Percentiles rank a stretch among this genome's conserved stretches.
Evolutionary conservation across 164 flowering plant genomes (phyloP).

Genomic region (Berberis vulgaris): DNA sequence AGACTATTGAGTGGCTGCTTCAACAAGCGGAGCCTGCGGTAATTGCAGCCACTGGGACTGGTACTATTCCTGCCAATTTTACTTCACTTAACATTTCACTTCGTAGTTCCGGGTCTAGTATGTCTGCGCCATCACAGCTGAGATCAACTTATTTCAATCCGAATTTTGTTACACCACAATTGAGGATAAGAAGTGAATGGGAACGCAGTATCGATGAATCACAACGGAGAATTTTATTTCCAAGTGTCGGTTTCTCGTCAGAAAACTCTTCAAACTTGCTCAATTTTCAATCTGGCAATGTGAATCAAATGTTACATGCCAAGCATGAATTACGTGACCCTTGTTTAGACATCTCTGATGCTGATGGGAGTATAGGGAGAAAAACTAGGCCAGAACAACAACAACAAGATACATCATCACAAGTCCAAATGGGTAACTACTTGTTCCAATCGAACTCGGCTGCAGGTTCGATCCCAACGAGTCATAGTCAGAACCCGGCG

Average conservation of each 20-base stretch:
- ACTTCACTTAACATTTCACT: conserved; percentile 62
- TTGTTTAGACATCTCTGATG: conserved; percentile 28
- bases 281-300: conserved; percentile 23
- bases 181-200: conserved; percentile 32
- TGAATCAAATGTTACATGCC: conserved; percentile 25
- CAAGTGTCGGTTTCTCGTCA: conserved; percentile 21
- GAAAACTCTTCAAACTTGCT: conserved; percentile 16
- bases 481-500: conserved; percentile 51
- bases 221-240: conserved; percentile 21
- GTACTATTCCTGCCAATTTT: conserved; percentile 80
- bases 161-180: conserved; percentile 21
- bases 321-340: conserved; percentile 41
- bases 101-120: conserved; percentile 52
- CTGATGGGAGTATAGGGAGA: conserved; percentile 20
- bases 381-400: conserved; percentile 26
- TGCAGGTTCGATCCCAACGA: conserved; percentile 24
- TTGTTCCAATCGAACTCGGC: conserved; percentile 50
- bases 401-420: conserved; percentile 18
- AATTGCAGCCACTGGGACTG: conserved; percentile 83
- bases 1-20: conserved; percentile 73
- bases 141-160: conserved; percentile 33
- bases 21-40: conserved; percentile 86
- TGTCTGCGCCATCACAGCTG: conserved; percentile 46
- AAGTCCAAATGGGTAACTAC: conserved; percentile 52
- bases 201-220: conserved; percentile 20